These are phyloP conservation scores for Glycyrrhiza uralensis DNA, from an alignment of 306 rosid genomes.

Conservation along the genomic window DNA sequence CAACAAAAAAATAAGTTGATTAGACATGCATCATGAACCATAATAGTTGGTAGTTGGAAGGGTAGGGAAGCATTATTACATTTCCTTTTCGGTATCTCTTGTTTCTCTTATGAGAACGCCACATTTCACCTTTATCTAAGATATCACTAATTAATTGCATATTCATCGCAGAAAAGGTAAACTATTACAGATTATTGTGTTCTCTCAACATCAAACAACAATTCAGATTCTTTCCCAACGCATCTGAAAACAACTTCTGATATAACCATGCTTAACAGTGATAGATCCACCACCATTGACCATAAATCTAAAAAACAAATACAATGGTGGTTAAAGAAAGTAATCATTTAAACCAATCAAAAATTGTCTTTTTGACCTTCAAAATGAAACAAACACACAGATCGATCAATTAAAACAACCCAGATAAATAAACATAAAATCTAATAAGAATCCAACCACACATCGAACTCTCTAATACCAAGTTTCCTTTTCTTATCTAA, in stretches of 20 bases:
- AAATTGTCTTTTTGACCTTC: background rate
- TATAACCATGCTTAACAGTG: slow-evolving; percentile 4
- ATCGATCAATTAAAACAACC: background rate
- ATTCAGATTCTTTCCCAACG: slow-evolving; percentile 15
- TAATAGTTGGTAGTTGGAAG: slow-evolving; percentile 1
- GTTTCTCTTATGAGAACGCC: background rate
- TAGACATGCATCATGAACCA: background rate
- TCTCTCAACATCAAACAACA: slow-evolving; percentile 29
- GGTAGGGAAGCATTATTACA: slow-evolving; percentile 15
- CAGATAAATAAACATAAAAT: background rate
- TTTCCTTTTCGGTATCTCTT: slow-evolving; percentile 26
- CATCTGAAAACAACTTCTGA: slow-evolving; percentile 21
- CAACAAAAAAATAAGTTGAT: slow-evolving; percentile 8
- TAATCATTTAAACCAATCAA: slow-evolving; percentile 7
- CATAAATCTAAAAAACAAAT: background rate
- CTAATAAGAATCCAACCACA: background rate
- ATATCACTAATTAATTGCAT: background rate
- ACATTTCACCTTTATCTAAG: slow-evolving; percentile 18
- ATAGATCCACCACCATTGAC: slow-evolving; percentile 37
- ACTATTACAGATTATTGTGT: background rate
- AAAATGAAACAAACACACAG: background rate
- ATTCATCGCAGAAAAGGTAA: background rate
- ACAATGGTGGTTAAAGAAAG: background rate
- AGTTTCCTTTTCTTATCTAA: background rate
- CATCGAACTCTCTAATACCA: background rate